A percentile compares a stretch with the other conserved stretches of the same genome.
Conservation (phyloP, 1,139 yeast genomes). For the Kodamaea suecica region DNA sequence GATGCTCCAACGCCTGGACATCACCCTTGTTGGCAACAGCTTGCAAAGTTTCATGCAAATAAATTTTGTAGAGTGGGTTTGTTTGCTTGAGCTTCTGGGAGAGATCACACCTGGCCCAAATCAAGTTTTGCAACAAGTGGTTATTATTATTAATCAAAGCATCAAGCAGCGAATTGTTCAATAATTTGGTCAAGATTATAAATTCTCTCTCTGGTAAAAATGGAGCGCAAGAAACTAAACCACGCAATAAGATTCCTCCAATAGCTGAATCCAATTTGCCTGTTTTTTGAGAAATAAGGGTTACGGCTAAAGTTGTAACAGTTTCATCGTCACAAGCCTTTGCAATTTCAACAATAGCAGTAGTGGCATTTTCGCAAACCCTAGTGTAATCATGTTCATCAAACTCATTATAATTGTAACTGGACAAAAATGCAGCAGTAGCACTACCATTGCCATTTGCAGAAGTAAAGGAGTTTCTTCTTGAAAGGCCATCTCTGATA, state of each 20-base stretch:
- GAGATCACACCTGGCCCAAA: conserved; percentile 50
- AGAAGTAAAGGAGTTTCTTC: conserved; percentile 20
- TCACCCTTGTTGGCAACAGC: conserved; percentile 79
- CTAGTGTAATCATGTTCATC: conserved; percentile 31
- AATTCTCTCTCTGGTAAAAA: conserved; percentile 60
- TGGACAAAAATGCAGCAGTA: conserved; percentile 1
- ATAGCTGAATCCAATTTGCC: conserved; percentile 24
- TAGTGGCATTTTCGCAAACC: conserved; percentile 60
- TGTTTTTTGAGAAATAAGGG: conserved; percentile 77
- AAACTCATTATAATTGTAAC: conserved; percentile 15
- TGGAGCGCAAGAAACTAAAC: conserved; percentile 58
- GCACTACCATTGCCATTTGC: conserved; percentile 3
- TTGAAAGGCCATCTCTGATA: conserved; percentile 16
- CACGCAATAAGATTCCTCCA: conserved; percentile 48
- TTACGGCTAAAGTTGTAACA: conserved; percentile 76
- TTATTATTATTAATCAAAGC: conserved; percentile 34
- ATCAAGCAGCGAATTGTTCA: conserved; percentile 38
- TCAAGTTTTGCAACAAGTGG: conserved; percentile 33
- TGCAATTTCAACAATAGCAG: conserved; percentile 71
- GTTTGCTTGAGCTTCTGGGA: conserved; percentile 44
- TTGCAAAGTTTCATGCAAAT: conserved; percentile 63
- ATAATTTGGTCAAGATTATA: conserved; percentile 47
- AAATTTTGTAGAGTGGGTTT: conserved; percentile 52
- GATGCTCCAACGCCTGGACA: conserved; percentile 74
- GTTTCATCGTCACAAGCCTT: conserved; percentile 68